These are phyloP conservation scores for Cercis canadensis DNA, from an alignment of 306 rosid species.

Conservation along the genomic window DNA sequence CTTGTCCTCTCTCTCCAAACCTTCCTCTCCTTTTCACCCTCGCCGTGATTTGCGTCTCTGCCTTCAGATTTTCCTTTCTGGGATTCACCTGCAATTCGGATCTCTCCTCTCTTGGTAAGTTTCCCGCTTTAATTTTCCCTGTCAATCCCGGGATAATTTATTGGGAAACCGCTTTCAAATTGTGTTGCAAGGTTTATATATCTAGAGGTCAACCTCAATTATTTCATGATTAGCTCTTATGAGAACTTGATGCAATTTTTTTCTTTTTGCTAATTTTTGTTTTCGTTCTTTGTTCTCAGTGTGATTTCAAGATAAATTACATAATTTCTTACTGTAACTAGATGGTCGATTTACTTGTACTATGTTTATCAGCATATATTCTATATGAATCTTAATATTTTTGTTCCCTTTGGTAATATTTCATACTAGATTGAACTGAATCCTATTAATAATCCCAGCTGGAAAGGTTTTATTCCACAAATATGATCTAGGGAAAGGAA, in stretches of 20 bases:
- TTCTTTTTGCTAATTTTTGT: neutral
- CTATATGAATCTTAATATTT: neutral
- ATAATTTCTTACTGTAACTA: too few relatives aligned
- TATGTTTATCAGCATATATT: too few relatives aligned
- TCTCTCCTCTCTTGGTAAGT: constrained; percentile 46
- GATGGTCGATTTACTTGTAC: too few relatives aligned
- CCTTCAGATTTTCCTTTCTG: constrained; percentile 1
- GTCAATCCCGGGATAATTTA: neutral
- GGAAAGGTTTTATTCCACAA: neutral
- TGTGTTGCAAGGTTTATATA: neutral
- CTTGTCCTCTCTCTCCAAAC: constrained; percentile 18
- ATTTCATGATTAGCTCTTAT: neutral
- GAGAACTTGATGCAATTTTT: neutral
- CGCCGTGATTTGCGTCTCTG: constrained; percentile 26
- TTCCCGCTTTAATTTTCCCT: neutral
- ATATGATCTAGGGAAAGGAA: too few relatives aligned
- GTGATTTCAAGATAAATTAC: too few relatives aligned
- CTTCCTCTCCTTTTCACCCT: constrained; percentile 10
- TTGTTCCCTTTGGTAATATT: neutral
- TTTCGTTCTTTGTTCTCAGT: neutral
- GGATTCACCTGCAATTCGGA: constrained; percentile 20
- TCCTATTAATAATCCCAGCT: neutral
- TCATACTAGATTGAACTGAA: constrained; percentile 3
- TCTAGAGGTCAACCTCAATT: neutral
- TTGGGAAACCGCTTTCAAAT: neutral